Evolutionary conservation across 139 green algal species (phyloP), one percentile per base, ranked within the genome.

Genomic region (Chlorella sp.): DNA sequence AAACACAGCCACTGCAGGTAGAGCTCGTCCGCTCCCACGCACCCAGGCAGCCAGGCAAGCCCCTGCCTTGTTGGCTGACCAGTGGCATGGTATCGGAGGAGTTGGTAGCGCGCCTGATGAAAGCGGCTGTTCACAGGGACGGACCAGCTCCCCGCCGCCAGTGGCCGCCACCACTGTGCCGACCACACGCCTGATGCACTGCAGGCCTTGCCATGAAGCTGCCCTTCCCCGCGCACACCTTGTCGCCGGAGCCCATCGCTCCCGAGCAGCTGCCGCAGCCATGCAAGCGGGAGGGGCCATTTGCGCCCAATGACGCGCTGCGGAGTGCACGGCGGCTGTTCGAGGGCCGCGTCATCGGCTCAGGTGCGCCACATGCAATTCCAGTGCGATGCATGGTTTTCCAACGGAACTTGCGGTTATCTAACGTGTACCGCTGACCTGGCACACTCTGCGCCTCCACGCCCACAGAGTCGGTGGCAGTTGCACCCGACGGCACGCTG

Each of bases 381-480:
- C 51, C 15, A 23, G 44, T 60, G 51, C 51, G 51, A 60, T 60
- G 51, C 51, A 20, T n/a, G n/a, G n/a, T n/a, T n/a, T n/a, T n/a
- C n/a, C n/a, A n/a, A n/a, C n/a, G n/a, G n/a, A n/a, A n/a, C n/a
- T n/a, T n/a, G n/a, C n/a, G n/a, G n/a, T n/a, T n/a, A n/a, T n/a
- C n/a, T 38, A 36, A 44, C 23, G 1, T 38, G 28, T 13, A 3
- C 30, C 30, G 7, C 20, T 75, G 30, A 41, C 32, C 38, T 69
- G 47, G 9, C 18, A 9, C 39, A 21, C 28, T 44, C 18, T 28
- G 30, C 44, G 17, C 41, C 34, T 30, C 71, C 39, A 23, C 28
- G 26, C 32, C 32, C 30, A 78, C 88, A 90, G 89, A 92, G 81
- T 81, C 70, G 9, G 82, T 91, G n/a, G 76, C 88, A 1, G 72